Base-by-base conservation (phyloP, 805 yeast species). In the Yamadazyma kitorensis region DNA sequence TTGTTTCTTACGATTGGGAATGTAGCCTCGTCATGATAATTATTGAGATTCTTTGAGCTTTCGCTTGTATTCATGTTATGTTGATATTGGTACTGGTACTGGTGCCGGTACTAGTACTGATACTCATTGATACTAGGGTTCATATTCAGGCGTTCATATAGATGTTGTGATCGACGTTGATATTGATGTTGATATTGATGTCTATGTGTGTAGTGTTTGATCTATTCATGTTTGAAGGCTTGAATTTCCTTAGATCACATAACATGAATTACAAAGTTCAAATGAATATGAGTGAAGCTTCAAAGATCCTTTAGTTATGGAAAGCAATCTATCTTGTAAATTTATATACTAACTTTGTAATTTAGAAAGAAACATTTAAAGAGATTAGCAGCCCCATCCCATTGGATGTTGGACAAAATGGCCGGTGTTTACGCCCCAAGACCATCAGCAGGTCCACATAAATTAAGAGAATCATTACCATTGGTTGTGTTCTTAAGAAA, bases 321-420 rank as follows among this genome's bases (percentile, higher is more conserved):
- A n/a, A n/a, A n/a, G n/a, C n/a, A n/a, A n/a, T n/a, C n/a, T n/a
- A n/a, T n/a, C n/a, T n/a, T n/a, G n/a, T n/a, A n/a, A n/a, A n/a
- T n/a, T n/a, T n/a, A n/a, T n/a, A n/a, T n/a, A 31, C 27, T 29
- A 25, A 37, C 23, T 33, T 22, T 9, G 7, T 34, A 22, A 12
- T 25, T 13, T 67, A 85, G 89, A 84, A 86, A 88, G 88, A 88
- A 89, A 82, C 97, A 89, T 74, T 82, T 89, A 73, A 89, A 89
- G 83, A 87, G 98, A 83, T 84, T 91, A 75, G 96, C 98, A 72
- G 98, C 98, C 72, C 98, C 98, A 80, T 83, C 88, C 79, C 98
- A 93, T 84, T 93, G 98, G 98, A 85, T 91, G 94, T 86, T 91
- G 79, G 98, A 93, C 93, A 93, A 91, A 78, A 80, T 91, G 78